Percentiles rank a stretch among this genome's conserved stretches.
These are phyloP conservation scores for Suillus hirtellus DNA, from an alignment of 768 basidiomycete genomes.

Conservation along the genomic window DNA sequence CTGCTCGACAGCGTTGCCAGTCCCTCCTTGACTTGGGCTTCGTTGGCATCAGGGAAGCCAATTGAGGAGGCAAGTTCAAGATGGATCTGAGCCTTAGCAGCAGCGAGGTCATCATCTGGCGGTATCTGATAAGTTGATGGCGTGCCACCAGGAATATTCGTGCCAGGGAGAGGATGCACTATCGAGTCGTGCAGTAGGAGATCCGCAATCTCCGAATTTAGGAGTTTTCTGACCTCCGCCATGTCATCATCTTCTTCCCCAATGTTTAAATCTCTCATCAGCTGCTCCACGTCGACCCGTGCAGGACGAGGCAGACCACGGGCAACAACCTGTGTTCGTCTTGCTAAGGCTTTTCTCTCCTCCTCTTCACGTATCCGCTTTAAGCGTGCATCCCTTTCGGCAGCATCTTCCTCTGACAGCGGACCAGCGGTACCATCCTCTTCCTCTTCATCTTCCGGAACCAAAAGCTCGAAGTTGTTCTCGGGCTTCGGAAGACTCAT, in stretches of 20 bases:
- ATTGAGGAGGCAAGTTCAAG: slow-evolving; percentile 76
- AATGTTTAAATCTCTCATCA: slow-evolving; percentile 61
- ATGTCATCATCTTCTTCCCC: slow-evolving; percentile 49
- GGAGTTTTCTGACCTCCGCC: slow-evolving; percentile 55
- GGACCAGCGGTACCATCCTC: slow-evolving; percentile 34
- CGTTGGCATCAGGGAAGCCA: slow-evolving; percentile 83
- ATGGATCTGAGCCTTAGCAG: slow-evolving; percentile 73
- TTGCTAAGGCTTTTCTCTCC: slow-evolving; percentile 74
- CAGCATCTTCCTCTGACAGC: slow-evolving; percentile 77
- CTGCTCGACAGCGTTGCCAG: slow-evolving; percentile 62
- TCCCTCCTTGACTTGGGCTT: slow-evolving; percentile 77
- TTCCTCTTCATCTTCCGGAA: slow-evolving; percentile 80
- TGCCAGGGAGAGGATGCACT: slow-evolving; percentile 85
- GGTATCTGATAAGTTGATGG: slow-evolving; percentile 71
- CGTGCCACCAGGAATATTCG: slow-evolving; percentile 70
- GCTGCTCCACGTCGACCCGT: slow-evolving; percentile 68
- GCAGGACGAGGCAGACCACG: slow-evolving; percentile 82
- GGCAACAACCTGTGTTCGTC: slow-evolving; percentile 81
- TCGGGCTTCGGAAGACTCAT: slow-evolving; percentile 85
- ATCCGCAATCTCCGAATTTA: slow-evolving; percentile 76
- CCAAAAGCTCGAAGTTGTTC: slow-evolving; percentile 94
- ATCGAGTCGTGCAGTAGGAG: slow-evolving; percentile 89
- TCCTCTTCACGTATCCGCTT: slow-evolving; percentile 71
- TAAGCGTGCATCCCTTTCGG: slow-evolving; percentile 82
- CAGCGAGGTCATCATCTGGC: slow-evolving; percentile 70